Base-by-base conservation (phyloP, 768 basidiomycete genomes). In the Phanerochaete sordida region DNA sequence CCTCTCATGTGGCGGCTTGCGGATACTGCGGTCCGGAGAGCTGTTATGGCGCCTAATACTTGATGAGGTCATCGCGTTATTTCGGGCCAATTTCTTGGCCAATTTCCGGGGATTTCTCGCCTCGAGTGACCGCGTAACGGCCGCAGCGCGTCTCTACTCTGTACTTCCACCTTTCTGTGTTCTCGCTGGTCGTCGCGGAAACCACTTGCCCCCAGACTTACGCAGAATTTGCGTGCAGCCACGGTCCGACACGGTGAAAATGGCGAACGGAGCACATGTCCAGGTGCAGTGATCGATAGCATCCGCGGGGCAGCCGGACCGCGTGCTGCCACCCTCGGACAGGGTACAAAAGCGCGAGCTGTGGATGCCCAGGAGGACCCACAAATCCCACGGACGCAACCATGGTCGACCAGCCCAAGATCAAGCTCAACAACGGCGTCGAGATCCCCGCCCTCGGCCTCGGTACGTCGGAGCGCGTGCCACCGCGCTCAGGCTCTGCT, bases 341-440 rank as follows among this genome's bases (percentile, higher is more conserved):
- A 21, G 7, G 51, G n/a, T 52, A 52, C 21, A 52, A 52, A 35
- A 35, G 51, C 51, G 16, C 51, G 8, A 16, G n/a, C 35, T n/a
- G 33, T 35, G 33, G 7, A 35, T 35, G 13, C 39, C 39, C 19
- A 43, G 11, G 39, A 16, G 19, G 8, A 19, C 19, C 39, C 8
- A 43, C 8, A 11, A 43, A 43, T 16, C 11, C 4, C 19, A 12
- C 4, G 19, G 19, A 12, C 39, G 4, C 39, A 28, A 47, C 30
- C 24, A 62, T 62, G 61, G 49, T 28, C 35, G 56, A 54, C 31
- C 44, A 21, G n/a, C 82, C 79, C 26, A 76, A 66, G 16, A 75
- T 88, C 70, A 81, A 82, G 67, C 80, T 91, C 56, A 88, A 87
- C 76, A 84, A 80, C 65, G 84, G 82, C 47, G 62, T 68, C 27